Conservation (phyloP, 2,329 filamentous ascomycete species). For the Aspergillus intermedius region DNA sequence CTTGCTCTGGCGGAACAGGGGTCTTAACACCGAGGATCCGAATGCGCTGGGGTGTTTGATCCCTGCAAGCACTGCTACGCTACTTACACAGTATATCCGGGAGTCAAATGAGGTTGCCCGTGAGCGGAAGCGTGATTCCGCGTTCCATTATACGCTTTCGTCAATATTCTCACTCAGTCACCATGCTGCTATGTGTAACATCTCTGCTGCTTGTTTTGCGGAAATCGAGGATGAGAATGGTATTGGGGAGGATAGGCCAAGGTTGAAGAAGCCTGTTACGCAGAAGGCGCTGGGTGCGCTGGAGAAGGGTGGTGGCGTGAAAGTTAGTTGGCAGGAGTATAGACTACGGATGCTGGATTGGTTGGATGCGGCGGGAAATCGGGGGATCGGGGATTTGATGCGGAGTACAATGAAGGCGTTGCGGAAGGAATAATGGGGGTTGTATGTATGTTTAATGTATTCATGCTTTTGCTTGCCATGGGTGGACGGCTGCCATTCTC, state of each 20-base stretch:
- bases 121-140: conserved; percentile 22
- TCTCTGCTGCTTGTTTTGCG: conserved; percentile 44
- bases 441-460: not conserved
- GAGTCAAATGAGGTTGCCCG: conserved; percentile 29
- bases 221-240: conserved; percentile 42
- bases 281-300: conserved; percentile 59
- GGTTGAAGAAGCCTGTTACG: conserved; percentile 53
- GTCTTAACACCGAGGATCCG: conserved; percentile 60
- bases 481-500: not conserved
- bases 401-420: conserved; percentile 75
- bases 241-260: conserved; percentile 16
- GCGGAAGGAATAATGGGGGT: conserved; percentile 39
- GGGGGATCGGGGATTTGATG: conserved; percentile 65
- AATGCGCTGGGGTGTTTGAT: conserved; percentile 52
- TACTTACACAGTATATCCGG: conserved; percentile 38
- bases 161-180: conserved; percentile 44
- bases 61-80: conserved; percentile 38
- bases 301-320: conserved; percentile 58
- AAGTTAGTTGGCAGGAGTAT: conserved; percentile 67
- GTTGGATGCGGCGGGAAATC: conserved; percentile 57
- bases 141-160: conserved; percentile 30
- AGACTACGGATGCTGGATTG: conserved; percentile 63
- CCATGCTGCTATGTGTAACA: conserved; percentile 39
- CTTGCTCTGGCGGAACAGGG: conserved; percentile 69
- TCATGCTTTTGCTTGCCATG: not conserved